phyloP scores from a whole-genome alignment of 768 basidiomycete genomes.

The Strobilomyces dryophilus region DNA sequence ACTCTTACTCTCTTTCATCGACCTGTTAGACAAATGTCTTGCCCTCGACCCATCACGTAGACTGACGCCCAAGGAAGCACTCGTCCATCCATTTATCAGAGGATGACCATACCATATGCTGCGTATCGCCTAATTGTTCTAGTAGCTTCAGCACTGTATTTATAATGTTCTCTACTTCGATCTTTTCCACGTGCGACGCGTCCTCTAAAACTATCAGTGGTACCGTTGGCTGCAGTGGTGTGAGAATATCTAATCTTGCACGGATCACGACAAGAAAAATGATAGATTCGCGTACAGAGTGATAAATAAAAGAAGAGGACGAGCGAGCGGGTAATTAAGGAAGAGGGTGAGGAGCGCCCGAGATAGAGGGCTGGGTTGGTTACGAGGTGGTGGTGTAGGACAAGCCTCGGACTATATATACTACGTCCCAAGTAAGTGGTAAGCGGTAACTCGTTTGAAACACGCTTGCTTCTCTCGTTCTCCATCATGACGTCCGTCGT shows the following conservation, averaged over 20 bases:
- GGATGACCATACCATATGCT: constrained; percentile 32
- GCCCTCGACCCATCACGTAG: constrained; percentile 81
- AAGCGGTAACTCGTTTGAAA: background rate
- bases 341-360: too few relatives aligned
- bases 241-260: too few relatives aligned
- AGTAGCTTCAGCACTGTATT: constrained; percentile 20
- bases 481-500: constrained; percentile 13
- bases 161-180: constrained; percentile 12
- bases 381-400: too few relatives aligned
- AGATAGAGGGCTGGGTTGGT: too few relatives aligned
- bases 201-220: constrained; percentile 1
- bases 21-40: constrained; percentile 89
- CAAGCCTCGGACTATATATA: too few relatives aligned
- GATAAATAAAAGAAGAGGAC: too few relatives aligned
- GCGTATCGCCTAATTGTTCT: constrained; percentile 15
- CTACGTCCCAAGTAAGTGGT: too few relatives aligned
- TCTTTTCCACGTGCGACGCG: constrained; percentile 4
- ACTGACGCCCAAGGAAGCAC: constrained; percentile 86
- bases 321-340: too few relatives aligned
- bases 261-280: too few relatives aligned
- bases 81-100: constrained; percentile 83
- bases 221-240: too few relatives aligned
- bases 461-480: background rate
- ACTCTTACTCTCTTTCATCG: constrained; percentile 74
- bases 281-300: too few relatives aligned